These are phyloP conservation scores for Torulaspora delbrueckii DNA, from an alignment of 805 yeast genomes.

Conservation along the genomic window DNA sequence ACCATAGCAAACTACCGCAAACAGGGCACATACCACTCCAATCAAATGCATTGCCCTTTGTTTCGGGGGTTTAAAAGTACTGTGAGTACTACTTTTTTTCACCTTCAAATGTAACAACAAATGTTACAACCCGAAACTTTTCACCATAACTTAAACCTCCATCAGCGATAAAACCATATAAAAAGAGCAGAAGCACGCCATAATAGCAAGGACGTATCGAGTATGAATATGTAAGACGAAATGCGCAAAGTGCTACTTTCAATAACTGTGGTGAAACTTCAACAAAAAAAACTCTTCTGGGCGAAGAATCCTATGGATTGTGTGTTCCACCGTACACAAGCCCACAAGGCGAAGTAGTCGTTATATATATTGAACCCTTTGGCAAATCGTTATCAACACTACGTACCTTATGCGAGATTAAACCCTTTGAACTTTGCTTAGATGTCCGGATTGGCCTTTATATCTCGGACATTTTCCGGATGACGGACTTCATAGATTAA, in stretches of 20 bases:
- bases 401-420: conserved; percentile 84
- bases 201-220: too few species aligned
- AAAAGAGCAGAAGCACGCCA: too few species aligned
- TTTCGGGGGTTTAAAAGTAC: neutral
- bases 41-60: conserved; percentile 5
- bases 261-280: conserved; percentile 82
- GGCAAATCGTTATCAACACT: conserved; percentile 83
- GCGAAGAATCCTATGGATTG: conserved; percentile 98
- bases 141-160: too few species aligned
- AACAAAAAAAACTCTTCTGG: conserved; percentile 72
- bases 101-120: neutral
- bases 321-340: conserved; percentile 80
- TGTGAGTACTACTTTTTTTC: neutral
- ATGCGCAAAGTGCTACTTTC: conserved; percentile 54
- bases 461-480: neutral
- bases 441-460: neutral
- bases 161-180: too few species aligned
- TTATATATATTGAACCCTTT: conserved; percentile 90
- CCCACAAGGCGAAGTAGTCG: conserved; percentile 85
- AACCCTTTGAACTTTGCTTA: conserved; percentile 55
- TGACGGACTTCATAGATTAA: neutral
- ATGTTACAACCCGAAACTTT: neutral
- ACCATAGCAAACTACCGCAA: conserved; percentile 1
- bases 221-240: neutral
- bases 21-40: conserved; percentile 1